Percentiles rank a stretch among this genome's conserved stretches.
These are phyloP conservation scores for Stylosanthes scabra DNA, from an alignment of 331 rosid genomes.

Conservation along the genomic window DNA sequence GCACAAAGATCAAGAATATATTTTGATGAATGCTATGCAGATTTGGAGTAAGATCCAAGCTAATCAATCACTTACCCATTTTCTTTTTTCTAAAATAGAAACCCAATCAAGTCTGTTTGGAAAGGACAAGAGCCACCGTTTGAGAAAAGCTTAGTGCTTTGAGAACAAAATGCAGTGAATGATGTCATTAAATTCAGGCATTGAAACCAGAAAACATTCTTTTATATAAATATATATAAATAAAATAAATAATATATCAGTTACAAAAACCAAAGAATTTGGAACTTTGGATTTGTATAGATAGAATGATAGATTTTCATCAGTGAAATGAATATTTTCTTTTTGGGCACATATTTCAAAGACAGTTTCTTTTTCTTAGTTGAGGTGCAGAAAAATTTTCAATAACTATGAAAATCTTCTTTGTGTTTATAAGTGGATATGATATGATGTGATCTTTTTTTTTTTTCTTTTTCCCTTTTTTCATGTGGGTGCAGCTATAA, in stretches of 20 bases:
- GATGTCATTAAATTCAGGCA: slow-evolving; percentile 51
- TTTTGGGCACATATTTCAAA: slow-evolving; percentile 33
- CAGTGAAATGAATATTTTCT: slow-evolving; percentile 23
- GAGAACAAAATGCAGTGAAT: slow-evolving; percentile 39
- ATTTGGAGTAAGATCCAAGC: slow-evolving; percentile 49
- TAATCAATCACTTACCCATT: slow-evolving; percentile 46
- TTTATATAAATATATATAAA: not conserved
- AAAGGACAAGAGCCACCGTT: slow-evolving; percentile 56
- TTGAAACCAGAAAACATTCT: slow-evolving; percentile 58
- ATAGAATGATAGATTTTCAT: slow-evolving; percentile 8
- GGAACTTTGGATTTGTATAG: slow-evolving; percentile 28
- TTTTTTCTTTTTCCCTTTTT: not conserved
- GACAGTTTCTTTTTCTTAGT: slow-evolving; percentile 15
- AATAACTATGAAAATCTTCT: not conserved
- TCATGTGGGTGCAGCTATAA: slow-evolving; percentile 42
- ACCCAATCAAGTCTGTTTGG: slow-evolving; percentile 28
- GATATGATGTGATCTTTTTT: slow-evolving; percentile 21
- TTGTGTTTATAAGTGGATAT: slow-evolving; percentile 38
- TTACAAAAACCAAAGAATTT: too few relatives aligned
- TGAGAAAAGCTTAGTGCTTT: slow-evolving; percentile 45
- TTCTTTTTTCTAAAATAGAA: not conserved
- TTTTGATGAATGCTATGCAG: slow-evolving; percentile 35
- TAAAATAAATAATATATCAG: slow-evolving; percentile 6
- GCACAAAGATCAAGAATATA: slow-evolving; percentile 40
- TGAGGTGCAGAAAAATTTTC: slow-evolving; percentile 37